phyloP scores from a whole-genome alignment of 140 eudicot genomes.

The Ambrosia hybrid region DNA sequence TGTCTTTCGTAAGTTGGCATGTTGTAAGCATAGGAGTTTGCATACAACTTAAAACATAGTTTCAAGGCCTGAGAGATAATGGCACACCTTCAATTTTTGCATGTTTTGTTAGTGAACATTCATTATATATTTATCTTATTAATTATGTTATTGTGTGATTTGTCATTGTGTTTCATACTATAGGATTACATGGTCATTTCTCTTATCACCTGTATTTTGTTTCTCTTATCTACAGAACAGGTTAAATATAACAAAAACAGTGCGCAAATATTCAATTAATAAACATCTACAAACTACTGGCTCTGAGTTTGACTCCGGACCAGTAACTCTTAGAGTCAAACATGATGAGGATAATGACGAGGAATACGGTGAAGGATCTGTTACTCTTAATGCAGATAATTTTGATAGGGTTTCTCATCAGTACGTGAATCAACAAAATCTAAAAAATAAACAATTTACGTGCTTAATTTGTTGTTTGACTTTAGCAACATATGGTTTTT shows the following conservation, averaged over 20 bases:
- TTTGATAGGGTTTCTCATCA: conserved; percentile 72
- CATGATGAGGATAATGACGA: conserved; percentile 82
- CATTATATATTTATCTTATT: background rate
- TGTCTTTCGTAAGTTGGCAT: no score
- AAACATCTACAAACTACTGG: conserved; percentile 58
- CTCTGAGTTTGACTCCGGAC: conserved; percentile 66
- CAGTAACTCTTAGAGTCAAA: conserved; percentile 45
- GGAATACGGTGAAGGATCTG: conserved; percentile 84
- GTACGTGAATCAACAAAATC: conserved; percentile 48
- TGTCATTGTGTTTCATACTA: background rate
- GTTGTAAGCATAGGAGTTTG: no score
- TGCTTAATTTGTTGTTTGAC: conserved; percentile 8
- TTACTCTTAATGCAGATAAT: conserved; percentile 49
- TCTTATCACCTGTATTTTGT: conserved; percentile 23
- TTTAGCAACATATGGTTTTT: conserved; percentile 19
- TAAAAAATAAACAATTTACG: conserved; percentile 19
- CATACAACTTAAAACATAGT: no score
- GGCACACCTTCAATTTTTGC: no score
- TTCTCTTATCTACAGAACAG: conserved; percentile 76
- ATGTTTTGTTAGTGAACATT: no score
- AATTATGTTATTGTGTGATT: conserved; percentile 4
- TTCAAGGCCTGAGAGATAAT: no score
- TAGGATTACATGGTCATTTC: conserved; percentile 16
- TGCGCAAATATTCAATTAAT: conserved; percentile 81
- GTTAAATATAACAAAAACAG: conserved; percentile 86